Conservation (phyloP, 345 rosid species). For the Cardamine chenopodiifolia region DNA sequence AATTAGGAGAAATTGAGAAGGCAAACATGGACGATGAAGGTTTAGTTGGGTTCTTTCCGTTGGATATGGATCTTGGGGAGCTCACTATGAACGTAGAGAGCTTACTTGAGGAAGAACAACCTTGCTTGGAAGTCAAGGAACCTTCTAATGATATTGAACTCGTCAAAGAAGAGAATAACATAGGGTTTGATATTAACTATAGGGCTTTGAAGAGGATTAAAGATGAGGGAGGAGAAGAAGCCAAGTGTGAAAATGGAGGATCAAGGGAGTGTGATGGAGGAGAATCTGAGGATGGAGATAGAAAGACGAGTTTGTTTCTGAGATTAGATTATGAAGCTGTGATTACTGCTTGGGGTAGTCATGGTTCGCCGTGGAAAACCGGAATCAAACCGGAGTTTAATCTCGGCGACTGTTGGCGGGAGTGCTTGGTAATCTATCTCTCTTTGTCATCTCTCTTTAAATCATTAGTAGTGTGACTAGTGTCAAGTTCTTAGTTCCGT, state of each 20-base stretch:
- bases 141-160: neutral
- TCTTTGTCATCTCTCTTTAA: too few relatives aligned
- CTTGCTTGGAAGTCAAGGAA: constrained; percentile 33
- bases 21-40: constrained; percentile 32
- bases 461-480: too few relatives aligned
- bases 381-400: constrained; percentile 50
- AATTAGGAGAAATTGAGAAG: constrained; percentile 1
- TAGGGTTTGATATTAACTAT: constrained; percentile 3
- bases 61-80: constrained; percentile 55
- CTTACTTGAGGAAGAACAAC: constrained; percentile 45
- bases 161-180: neutral
- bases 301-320: constrained; percentile 40
- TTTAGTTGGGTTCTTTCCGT: constrained; percentile 43
- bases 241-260: neutral
- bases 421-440: constrained; percentile 44
- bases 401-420: constrained; percentile 43
- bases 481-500: neutral
- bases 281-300: neutral
- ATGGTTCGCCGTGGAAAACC: constrained; percentile 56
- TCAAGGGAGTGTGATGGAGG: neutral
- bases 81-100: constrained; percentile 57
- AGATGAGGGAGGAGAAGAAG: constrained; percentile 21
- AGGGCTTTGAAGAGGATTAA: constrained; percentile 30
- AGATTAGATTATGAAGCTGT: constrained; percentile 56
- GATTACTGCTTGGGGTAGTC: constrained; percentile 54